Percentiles rank a stretch among this genome's conserved stretches.
phyloP scores from a whole-genome alignment of 306 rosid species.

The Gastrolobium bilobum region DNA sequence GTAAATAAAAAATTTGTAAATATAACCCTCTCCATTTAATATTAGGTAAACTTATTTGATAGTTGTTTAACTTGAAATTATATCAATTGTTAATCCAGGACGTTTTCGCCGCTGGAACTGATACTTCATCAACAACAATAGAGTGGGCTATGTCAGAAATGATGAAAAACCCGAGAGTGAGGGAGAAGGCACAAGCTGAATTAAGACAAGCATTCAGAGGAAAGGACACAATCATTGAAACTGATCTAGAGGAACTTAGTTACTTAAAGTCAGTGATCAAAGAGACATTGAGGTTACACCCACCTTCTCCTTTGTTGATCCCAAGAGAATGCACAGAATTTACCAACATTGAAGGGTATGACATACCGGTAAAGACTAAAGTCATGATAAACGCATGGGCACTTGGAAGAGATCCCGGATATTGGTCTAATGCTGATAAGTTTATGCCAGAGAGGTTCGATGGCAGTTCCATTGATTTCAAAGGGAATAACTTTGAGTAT shows the following conservation, averaged over 20 bases:
- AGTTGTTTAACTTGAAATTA: background rate
- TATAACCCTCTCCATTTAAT: too few species aligned
- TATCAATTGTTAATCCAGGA: background rate
- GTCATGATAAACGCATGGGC: constrained; percentile 11
- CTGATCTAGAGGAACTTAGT: constrained; percentile 16
- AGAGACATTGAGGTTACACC: constrained; percentile 23
- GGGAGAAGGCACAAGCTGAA: constrained; percentile 35
- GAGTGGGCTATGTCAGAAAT: constrained; percentile 46
- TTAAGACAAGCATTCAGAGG: constrained; percentile 8
- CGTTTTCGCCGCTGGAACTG: constrained; percentile 29
- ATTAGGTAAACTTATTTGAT: too few species aligned
- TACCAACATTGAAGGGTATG: constrained; percentile 2
- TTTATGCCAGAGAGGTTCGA: constrained; percentile 38
- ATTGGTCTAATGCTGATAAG: constrained; percentile 29
- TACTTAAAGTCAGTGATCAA: constrained; percentile 34
- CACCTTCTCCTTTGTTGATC: constrained; percentile 27
- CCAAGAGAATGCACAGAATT: constrained; percentile 16
- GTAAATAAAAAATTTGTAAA: too few species aligned
- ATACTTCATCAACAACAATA: constrained; percentile 21
- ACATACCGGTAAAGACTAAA: background rate
- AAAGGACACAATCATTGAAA: constrained; percentile 1
- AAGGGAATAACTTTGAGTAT: background rate
- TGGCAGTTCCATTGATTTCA: background rate
- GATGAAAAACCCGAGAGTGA: constrained; percentile 40
- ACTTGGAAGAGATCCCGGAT: constrained; percentile 18